phyloP scores from a whole-genome alignment of 2,329 filamentous ascomycete genomes.

The Capronia americana region DNA sequence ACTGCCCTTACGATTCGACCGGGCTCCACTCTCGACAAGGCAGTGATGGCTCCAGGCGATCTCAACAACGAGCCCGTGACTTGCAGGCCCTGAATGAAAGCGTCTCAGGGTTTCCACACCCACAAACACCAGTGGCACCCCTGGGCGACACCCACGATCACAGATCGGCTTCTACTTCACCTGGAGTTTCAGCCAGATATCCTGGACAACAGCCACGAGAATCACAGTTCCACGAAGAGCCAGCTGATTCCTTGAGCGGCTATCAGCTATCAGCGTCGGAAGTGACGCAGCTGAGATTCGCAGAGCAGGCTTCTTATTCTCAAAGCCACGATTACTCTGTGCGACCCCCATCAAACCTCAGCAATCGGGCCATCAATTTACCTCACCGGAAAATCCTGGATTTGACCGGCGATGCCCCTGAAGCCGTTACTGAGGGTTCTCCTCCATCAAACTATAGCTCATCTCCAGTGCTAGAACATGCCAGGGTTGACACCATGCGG shows the following conservation, averaged over 20 bases:
- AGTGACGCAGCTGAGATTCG: slow-evolving; percentile 12
- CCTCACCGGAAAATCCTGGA: slow-evolving; percentile 38
- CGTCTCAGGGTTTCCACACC: not conserved
- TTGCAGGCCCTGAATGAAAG: slow-evolving; percentile 1
- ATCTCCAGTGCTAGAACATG: slow-evolving; percentile 32
- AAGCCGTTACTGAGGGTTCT: slow-evolving; percentile 27
- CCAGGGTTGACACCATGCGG: slow-evolving; percentile 25
- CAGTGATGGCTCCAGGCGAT: slow-evolving; percentile 11
- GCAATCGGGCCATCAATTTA: slow-evolving; percentile 32
- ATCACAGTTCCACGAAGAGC: not conserved
- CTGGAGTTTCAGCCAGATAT: not conserved
- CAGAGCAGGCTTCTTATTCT: slow-evolving; percentile 13
- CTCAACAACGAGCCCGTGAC: slow-evolving; percentile 12
- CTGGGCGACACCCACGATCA: not conserved
- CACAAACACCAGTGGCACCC: not conserved
- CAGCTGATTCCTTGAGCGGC: slow-evolving; percentile 14
- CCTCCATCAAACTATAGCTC: slow-evolving; percentile 27
- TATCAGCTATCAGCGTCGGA: slow-evolving; percentile 32
- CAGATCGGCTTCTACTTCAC: not conserved
- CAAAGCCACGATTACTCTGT: slow-evolving; percentile 19
- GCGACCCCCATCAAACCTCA: slow-evolving; percentile 30
- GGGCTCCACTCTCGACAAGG: slow-evolving; percentile 16
- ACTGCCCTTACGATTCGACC: slow-evolving; percentile 8
- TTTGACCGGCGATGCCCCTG: slow-evolving; percentile 35
- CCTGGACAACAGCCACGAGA: not conserved